Evolutionary conservation across 108 stramenopile genomes (phyloP).

Genomic region (Nitzschia palea): DNA sequence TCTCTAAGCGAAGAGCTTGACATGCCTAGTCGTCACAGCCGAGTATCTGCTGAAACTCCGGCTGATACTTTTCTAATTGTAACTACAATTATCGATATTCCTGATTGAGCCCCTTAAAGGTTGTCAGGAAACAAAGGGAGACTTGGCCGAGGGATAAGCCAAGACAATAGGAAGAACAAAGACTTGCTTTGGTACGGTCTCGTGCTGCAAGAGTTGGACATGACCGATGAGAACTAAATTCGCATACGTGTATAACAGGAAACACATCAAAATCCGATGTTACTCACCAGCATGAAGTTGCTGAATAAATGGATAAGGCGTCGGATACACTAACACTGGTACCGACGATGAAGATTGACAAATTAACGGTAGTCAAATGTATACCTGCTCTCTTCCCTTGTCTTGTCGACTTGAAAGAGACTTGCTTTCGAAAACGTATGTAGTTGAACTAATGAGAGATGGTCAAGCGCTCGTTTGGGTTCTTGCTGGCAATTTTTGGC

Average conservation of each 20-base stretch:
- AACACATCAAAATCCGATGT: not conserved
- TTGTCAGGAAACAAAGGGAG: constrained; percentile 53
- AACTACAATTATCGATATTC: too few relatives aligned
- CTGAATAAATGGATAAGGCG: not conserved
- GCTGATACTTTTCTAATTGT: too few relatives aligned
- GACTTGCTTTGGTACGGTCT: constrained; percentile 42
- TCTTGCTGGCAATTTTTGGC: too few relatives aligned
- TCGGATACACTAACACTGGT: not conserved
- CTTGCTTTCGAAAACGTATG: too few relatives aligned
- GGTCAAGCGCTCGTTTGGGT: too few relatives aligned
- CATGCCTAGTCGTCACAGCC: too few relatives aligned
- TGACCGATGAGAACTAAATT: not conserved
- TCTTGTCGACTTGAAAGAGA: too few relatives aligned
- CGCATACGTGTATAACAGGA: not conserved
- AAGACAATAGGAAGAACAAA: constrained; percentile 60
- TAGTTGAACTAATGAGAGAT: too few relatives aligned
- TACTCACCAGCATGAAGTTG: constrained; percentile 21
- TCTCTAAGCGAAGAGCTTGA: not conserved
- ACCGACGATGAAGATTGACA: not conserved
- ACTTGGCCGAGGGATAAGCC: constrained; percentile 58
- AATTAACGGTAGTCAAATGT: too few relatives aligned
- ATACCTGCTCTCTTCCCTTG: too few relatives aligned
- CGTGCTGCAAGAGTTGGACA: constrained; percentile 4
- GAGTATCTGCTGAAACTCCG: too few relatives aligned
- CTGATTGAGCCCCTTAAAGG: constrained; percentile 17